Evolutionary conservation across 495 filamentous ascomycete genomes (phyloP).

Genomic region (Podospora pseudocomata): DNA sequence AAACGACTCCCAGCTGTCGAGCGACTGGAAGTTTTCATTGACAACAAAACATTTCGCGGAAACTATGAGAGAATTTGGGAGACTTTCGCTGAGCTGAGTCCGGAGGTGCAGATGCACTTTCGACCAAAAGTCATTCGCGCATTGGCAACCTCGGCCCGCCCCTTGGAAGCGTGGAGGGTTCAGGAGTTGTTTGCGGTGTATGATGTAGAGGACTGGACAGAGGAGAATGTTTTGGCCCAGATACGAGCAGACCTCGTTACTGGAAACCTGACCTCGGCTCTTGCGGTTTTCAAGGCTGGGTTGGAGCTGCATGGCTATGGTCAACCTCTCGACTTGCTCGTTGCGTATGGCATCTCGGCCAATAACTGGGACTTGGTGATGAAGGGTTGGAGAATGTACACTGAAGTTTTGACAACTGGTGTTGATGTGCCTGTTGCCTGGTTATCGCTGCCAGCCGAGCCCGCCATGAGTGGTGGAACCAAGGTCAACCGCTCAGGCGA

Average conservation of each 20-base stretch:
- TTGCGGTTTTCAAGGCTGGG: slow-evolving; percentile 20
- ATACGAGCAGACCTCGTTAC: slow-evolving; percentile 26
- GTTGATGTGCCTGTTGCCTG: neutral
- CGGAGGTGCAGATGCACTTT: slow-evolving; percentile 11
- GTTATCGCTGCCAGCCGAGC: neutral
- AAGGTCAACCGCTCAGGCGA: neutral
- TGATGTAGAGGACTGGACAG: slow-evolving; percentile 23
- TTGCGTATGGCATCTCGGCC: slow-evolving; percentile 24
- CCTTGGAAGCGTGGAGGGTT: slow-evolving; percentile 27
- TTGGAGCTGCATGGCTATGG: slow-evolving; percentile 19
- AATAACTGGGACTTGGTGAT: slow-evolving; percentile 26
- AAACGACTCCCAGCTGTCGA: neutral
- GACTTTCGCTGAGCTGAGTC: slow-evolving; percentile 25
- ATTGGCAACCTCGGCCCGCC: slow-evolving; percentile 26
- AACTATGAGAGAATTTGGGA: slow-evolving; percentile 29
- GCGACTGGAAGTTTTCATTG: slow-evolving; percentile 6
- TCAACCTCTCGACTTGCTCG: slow-evolving; percentile 22
- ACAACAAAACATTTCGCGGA: neutral
- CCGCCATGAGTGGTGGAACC: neutral
- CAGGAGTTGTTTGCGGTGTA: slow-evolving; percentile 23
- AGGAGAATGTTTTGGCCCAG: slow-evolving; percentile 21
- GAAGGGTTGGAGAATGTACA: slow-evolving; percentile 16
- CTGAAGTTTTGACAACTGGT: neutral
- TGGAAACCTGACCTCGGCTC: slow-evolving; percentile 20
- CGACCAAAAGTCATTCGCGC: slow-evolving; percentile 19